These are phyloP conservation scores for Sphaerobolus stellatus DNA, from an alignment of 1,284 basidiomycete genomes.

Conservation along the genomic window DNA sequence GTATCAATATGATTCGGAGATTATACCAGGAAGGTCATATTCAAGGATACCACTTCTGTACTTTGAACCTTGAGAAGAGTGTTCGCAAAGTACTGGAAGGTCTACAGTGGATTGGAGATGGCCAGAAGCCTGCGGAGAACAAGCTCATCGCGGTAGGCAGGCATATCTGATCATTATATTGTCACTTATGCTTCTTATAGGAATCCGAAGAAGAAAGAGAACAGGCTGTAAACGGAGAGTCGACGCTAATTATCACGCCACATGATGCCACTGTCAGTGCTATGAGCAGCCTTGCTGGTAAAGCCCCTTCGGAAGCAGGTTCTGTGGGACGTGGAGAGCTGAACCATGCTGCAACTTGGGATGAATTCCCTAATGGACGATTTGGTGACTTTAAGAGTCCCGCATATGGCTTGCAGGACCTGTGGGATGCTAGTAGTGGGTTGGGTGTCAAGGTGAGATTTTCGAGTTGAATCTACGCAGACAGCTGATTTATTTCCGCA, in stretches of 20 bases:
- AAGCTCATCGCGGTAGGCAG: constrained; percentile 65
- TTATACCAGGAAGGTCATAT: constrained; percentile 61
- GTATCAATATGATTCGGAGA: constrained; percentile 71
- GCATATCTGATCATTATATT: neutral
- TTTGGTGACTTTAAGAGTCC: constrained; percentile 98
- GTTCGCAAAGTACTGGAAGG: constrained; percentile 84
- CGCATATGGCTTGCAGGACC: constrained; percentile 82
- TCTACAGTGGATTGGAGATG: constrained; percentile 64
- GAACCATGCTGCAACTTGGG: constrained; percentile 83
- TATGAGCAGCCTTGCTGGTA: constrained; percentile 44
- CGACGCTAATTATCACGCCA: constrained; percentile 57
- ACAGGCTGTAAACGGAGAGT: constrained; percentile 11
- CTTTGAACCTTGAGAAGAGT: constrained; percentile 96
- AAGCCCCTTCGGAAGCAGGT: constrained; percentile 44
- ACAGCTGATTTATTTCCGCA: constrained; percentile 27
- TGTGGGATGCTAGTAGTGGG: constrained; percentile 52
- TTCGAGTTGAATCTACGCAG: constrained; percentile 7
- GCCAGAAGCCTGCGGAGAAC: constrained; percentile 44
- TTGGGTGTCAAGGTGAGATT: constrained; percentile 27
- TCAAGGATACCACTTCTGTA: constrained; percentile 91
- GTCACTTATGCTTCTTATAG: neutral
- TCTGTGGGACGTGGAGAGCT: constrained; percentile 65
- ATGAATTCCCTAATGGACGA: constrained; percentile 99
- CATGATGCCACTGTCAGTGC: constrained; percentile 60
- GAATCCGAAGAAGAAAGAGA: constrained; percentile 5